Evolutionary conservation across 805 yeast species (phyloP), one percentile per base, ranked within the genome.

Genomic region (Saccharomycopsis sp.): DNA sequence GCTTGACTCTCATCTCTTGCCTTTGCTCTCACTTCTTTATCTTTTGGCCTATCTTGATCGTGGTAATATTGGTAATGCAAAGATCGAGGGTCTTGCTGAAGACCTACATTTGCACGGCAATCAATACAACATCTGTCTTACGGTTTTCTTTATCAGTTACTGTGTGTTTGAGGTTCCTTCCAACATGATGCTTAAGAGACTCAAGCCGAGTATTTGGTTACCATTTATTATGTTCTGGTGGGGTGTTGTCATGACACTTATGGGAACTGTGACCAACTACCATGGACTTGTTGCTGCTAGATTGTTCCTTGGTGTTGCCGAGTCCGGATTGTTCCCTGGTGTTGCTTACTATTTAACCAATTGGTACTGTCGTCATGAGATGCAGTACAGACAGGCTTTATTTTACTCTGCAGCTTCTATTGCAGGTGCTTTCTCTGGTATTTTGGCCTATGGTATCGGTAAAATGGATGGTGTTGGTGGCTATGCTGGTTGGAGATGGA

Each of bases 401-500:
- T 74, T 75, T 62, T 72, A 70, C 47, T 62, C 70, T 19, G 74
- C 76, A 9, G 74, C 69, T 49, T 67, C 65, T 53, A 63, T 70
- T 57, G 76, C 70, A 29, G 77, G 73, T 19, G 72, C 75, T 8
- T 71, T 75, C 62, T 70, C 72, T n/a, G 75, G 75, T 25, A 63
- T 74, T 7, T 52, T 74, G 29, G 76, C 77, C 8, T 69, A 63
- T 60, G 76, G 69, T 12, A 68, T 75, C 35, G 60, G 63, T 24
- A 62, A 63, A 34, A 54, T 68, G 54, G 64, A 64, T 34, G 73
- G 74, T 57, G 68, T 71, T 55, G 70, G 62, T 3, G 79, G 80
- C 1, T 65, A 73, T 49, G 73, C 69, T 24, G 81, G 83, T 29
- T 80, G 84, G 83, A 69, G 81, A 59, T 82, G 83, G 80, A 72